Conservation (phyloP, 345 rosid genomes). For the Lagerstroemia speciosa region DNA sequence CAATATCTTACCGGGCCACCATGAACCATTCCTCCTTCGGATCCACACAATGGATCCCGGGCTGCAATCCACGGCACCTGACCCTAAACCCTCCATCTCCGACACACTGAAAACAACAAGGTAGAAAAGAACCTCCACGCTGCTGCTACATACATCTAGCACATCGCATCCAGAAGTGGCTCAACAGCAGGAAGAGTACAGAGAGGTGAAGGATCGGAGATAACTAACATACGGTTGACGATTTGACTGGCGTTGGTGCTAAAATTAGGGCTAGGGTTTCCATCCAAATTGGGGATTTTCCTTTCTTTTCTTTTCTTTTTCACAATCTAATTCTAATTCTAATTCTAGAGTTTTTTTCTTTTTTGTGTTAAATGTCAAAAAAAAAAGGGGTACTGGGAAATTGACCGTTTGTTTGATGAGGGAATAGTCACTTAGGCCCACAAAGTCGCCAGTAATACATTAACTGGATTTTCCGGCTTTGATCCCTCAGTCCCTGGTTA, state of each 20-base stretch:
- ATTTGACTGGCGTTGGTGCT: constrained; percentile 5
- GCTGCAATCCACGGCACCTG: constrained; percentile 7
- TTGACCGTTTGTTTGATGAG: too few relatives aligned
- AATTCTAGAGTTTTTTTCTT: not conserved
- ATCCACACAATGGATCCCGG: constrained; percentile 93
- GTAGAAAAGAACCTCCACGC: not conserved
- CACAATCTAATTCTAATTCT: not conserved
- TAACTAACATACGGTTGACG: constrained; percentile 1
- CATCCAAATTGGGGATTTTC: constrained; percentile 51
- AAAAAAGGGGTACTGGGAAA: too few relatives aligned
- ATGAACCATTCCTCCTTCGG: constrained; percentile 92
- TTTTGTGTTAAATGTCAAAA: too few relatives aligned
- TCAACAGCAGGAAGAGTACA: constrained; percentile 13
- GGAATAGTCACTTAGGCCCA: too few relatives aligned
- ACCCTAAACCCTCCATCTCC: constrained; percentile 7
- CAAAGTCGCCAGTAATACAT: too few relatives aligned
- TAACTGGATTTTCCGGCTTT: too few relatives aligned
- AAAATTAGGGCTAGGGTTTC: constrained; percentile 38
- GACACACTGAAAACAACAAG: not conserved
- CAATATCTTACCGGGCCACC: constrained; percentile 98
- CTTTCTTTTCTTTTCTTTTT: constrained; percentile 6
- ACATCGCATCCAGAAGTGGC: not conserved
- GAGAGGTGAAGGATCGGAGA: constrained; percentile 28
- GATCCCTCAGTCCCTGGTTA: too few relatives aligned
- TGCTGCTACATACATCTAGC: not conserved